phyloP scores from a whole-genome alignment of 73 alveolate genomes.

The Tetrahymena thermophila region DNA sequence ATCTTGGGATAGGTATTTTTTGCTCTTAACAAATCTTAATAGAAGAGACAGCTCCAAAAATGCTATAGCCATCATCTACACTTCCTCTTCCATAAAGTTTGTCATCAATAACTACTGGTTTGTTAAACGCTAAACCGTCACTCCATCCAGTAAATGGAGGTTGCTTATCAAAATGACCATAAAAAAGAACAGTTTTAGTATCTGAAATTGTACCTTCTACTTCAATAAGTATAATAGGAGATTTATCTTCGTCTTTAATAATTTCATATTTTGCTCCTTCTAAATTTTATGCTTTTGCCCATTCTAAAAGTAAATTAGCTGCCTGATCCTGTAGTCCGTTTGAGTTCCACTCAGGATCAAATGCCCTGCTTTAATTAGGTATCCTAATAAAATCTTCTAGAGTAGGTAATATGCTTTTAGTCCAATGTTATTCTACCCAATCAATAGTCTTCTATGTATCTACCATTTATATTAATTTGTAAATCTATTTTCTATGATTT shows the following conservation, averaged over 20 bases:
- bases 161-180: constrained; percentile 73
- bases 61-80: constrained; percentile 91
- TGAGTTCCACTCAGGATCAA: not conserved
- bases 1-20: constrained; percentile 75
- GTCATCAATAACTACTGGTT: constrained; percentile 63
- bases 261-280: constrained; percentile 1
- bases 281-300: not conserved
- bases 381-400: not conserved
- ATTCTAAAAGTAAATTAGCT: not conserved
- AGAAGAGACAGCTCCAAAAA: constrained; percentile 71
- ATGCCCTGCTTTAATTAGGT: not conserved
- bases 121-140: constrained; percentile 61
- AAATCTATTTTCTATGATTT: not conserved
- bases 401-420: not conserved
- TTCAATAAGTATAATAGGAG: constrained; percentile 24
- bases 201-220: constrained; percentile 27
- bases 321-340: not conserved
- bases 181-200: constrained; percentile 53
- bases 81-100: constrained; percentile 81
- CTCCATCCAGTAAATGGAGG: constrained; percentile 71
- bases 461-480: not conserved
- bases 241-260: constrained; percentile 20
- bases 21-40: constrained; percentile 60
- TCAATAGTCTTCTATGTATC: not conserved
- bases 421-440: not conserved